Conservation (phyloP, 306 rosid genomes). For the Nissolia schottii region DNA sequence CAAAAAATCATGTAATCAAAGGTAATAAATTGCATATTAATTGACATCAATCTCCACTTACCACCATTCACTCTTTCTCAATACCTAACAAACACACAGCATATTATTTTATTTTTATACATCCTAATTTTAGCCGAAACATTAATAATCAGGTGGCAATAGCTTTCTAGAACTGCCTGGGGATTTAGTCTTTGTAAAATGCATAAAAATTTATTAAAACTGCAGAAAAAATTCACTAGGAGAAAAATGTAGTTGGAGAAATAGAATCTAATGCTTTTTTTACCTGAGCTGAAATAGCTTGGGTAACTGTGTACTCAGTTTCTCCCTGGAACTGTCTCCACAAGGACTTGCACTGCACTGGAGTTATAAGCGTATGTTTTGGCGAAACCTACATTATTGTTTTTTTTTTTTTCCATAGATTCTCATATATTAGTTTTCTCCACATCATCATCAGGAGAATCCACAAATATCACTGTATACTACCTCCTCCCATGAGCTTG, state of each 20-base stretch:
- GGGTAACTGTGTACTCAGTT: slow-evolving; percentile 72
- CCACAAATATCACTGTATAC: slow-evolving; percentile 19
- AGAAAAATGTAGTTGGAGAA: not conserved
- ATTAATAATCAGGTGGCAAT: not conserved
- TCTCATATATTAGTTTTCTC: slow-evolving; percentile 12
- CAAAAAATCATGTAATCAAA: not conserved
- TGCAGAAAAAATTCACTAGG: not conserved
- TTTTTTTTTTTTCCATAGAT: no score
- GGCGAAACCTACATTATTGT: slow-evolving; percentile 55
- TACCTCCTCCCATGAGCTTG: slow-evolving; percentile 97
- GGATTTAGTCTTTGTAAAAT: not conserved
- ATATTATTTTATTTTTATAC: not conserved
- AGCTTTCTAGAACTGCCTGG: not conserved
- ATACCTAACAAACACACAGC: not conserved
- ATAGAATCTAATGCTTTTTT: not conserved
- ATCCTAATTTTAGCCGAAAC: not conserved
- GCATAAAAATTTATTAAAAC: not conserved
- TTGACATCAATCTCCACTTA: not conserved
- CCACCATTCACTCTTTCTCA: not conserved
- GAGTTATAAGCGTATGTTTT: slow-evolving; percentile 58
- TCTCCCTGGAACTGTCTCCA: slow-evolving; percentile 89
- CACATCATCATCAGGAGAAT: slow-evolving; percentile 3
- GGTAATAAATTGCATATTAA: not conserved
- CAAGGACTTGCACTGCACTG: slow-evolving; percentile 82
- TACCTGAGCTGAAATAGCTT: slow-evolving; percentile 91